phyloP scores from a whole-genome alignment of 1,139 yeast genomes.

The Protomyces gravidus region DNA sequence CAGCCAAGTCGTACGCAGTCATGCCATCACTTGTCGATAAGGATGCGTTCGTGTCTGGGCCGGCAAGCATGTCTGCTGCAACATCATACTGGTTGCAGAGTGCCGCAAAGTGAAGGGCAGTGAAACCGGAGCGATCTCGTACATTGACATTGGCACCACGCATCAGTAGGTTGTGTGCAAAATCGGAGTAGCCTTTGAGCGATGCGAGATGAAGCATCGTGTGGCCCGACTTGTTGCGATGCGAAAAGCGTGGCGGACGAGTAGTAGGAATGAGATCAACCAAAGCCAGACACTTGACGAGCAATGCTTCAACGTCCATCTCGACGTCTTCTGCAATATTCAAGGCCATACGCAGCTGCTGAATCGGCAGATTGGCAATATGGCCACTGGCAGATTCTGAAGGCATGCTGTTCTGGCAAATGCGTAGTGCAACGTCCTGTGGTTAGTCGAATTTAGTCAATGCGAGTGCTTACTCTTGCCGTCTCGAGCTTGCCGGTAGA shows the following conservation, averaged over 20 bases:
- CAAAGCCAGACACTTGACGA: slow-evolving; percentile 54
- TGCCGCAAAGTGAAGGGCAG: slow-evolving; percentile 84
- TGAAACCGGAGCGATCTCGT: slow-evolving; percentile 72
- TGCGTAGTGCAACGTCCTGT: slow-evolving; percentile 26
- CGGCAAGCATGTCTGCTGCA: slow-evolving; percentile 41
- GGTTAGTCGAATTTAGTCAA: background rate
- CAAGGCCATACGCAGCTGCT: slow-evolving; percentile 29
- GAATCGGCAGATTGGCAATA: slow-evolving; percentile 1
- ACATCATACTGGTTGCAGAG: slow-evolving; percentile 65
- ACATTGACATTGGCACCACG: slow-evolving; percentile 77
- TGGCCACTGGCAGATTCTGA: slow-evolving; percentile 8
- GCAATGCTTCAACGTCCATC: slow-evolving; percentile 57
- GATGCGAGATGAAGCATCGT: slow-evolving; percentile 81
- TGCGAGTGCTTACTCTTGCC: slow-evolving; percentile 63
- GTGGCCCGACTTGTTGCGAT: slow-evolving; percentile 77
- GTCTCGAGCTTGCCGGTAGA: slow-evolving; percentile 93
- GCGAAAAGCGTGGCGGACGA: slow-evolving; percentile 66
- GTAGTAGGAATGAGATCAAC: slow-evolving; percentile 57
- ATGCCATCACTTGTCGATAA: slow-evolving; percentile 17
- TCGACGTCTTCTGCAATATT: slow-evolving; percentile 43
- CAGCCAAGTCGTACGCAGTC: slow-evolving; percentile 18
- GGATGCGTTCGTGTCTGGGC: background rate
- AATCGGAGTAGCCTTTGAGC: slow-evolving; percentile 60
- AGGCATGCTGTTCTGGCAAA: slow-evolving; percentile 14
- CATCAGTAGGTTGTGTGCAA: slow-evolving; percentile 61